Conservation (phyloP, 257 asterid genomes). For the Lycium ferocissimum region DNA sequence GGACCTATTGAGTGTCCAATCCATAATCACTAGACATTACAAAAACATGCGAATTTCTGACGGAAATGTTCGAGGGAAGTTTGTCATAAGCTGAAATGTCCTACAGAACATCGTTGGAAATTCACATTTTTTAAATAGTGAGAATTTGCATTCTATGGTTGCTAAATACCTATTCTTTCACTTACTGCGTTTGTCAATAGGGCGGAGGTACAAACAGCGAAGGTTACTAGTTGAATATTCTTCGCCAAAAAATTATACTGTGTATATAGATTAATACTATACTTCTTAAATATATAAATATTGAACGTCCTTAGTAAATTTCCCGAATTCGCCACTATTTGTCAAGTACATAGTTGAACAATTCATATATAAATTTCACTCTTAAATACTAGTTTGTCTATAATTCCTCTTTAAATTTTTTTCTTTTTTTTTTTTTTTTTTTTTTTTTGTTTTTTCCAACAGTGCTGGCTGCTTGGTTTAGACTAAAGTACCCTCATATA, state of each 20-base stretch:
- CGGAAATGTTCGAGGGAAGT: too few species aligned
- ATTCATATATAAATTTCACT: background rate
- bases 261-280: too few species aligned
- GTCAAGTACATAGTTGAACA: background rate
- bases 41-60: too few species aligned
- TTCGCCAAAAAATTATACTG: too few species aligned
- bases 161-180: background rate
- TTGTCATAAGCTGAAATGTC: too few species aligned
- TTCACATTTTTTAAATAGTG: background rate
- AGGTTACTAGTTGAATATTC: too few species aligned
- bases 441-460: background rate
- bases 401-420: too few species aligned
- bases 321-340: background rate
- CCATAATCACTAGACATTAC: background rate
- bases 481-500: slow-evolving; percentile 76
- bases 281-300: too few species aligned
- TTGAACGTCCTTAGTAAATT: too few species aligned
- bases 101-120: too few species aligned
- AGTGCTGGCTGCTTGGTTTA: slow-evolving; percentile 93
- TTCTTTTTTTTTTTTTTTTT: background rate
- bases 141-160: background rate
- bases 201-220: too few species aligned
- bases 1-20: background rate
- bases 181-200: too few species aligned
- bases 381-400: background rate